Evolutionary conservation across 2,329 filamentous ascomycete genomes (phyloP).

Genomic region (Trichoderma guizhouense): DNA sequence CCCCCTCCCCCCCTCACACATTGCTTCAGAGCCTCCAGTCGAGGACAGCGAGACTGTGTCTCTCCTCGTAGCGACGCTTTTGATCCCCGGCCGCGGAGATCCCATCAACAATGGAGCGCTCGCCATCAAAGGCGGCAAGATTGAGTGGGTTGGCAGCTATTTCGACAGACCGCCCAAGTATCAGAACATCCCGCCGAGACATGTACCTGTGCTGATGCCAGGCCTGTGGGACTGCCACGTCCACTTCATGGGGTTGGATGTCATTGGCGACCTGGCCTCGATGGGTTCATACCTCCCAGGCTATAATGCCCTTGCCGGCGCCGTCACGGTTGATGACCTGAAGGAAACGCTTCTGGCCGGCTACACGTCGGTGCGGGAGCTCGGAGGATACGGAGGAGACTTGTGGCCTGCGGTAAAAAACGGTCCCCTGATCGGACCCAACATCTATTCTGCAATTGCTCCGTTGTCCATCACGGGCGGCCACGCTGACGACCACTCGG

Average conservation of each 20-base stretch:
- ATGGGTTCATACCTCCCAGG: constrained; percentile 16
- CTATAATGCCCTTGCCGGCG: constrained; percentile 18
- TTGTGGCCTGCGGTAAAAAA: constrained; percentile 41
- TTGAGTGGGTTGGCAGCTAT: constrained; percentile 36
- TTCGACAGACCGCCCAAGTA: constrained; percentile 19
- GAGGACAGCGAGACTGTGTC: constrained; percentile 18
- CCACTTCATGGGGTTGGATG: constrained; percentile 41
- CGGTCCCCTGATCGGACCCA: constrained; percentile 44
- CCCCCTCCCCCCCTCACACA: constrained; percentile 8
- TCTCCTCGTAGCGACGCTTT: constrained; percentile 29
- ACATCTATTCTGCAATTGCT: constrained; percentile 45
- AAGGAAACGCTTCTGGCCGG: constrained; percentile 42
- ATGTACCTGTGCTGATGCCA: constrained; percentile 46
- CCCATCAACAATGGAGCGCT: constrained; percentile 34
- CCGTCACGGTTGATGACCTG: constrained; percentile 27
- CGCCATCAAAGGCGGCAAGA: constrained; percentile 36
- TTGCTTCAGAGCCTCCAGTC: background rate
- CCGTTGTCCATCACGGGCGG: constrained; percentile 47
- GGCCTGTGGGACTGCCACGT: constrained; percentile 53
- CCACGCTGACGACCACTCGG: constrained; percentile 41
- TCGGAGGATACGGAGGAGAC: constrained; percentile 46
- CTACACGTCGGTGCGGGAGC: constrained; percentile 50
- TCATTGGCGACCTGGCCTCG: background rate
- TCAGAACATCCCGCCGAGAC: constrained; percentile 28
- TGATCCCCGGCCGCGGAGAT: constrained; percentile 39